Evolutionary conservation across 2,329 filamentous ascomycete genomes (phyloP).

Genomic region (Venturia nashicola): DNA sequence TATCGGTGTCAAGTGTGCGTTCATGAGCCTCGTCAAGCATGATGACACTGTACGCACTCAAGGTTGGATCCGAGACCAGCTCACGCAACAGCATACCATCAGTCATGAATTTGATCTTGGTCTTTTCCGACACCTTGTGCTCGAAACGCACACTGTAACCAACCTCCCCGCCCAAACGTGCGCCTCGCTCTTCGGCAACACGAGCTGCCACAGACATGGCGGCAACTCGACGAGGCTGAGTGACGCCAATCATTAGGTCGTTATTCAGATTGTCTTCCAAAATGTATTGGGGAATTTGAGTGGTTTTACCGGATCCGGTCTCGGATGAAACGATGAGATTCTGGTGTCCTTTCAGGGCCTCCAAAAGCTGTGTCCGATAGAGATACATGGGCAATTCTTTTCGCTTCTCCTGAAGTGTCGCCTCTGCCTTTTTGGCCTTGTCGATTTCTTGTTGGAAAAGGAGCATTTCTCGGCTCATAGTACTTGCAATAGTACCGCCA

Average conservation of each 20-base stretch:
- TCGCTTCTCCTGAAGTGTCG: conserved; percentile 80
- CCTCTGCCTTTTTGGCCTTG: conserved; percentile 75
- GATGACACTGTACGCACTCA: conserved; percentile 70
- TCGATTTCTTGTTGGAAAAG: conserved; percentile 71
- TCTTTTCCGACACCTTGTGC: conserved; percentile 82
- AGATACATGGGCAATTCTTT: conserved; percentile 84
- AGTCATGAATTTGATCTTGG: conserved; percentile 89
- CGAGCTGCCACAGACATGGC: conserved; percentile 96
- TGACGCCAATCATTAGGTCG: conserved; percentile 80
- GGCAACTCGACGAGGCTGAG: conserved; percentile 86
- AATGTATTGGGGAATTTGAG: conserved; percentile 86
- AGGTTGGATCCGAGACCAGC: conserved; percentile 76
- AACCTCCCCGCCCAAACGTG: conserved; percentile 81
- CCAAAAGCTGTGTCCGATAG: conserved; percentile 73
- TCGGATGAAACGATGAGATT: conserved; percentile 88
- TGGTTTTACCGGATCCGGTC: conserved; percentile 92
- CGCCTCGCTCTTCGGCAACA: conserved; percentile 87
- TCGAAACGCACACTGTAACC: conserved; percentile 95
- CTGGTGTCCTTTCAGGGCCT: conserved; percentile 77
- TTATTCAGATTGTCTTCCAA: conserved; percentile 86
- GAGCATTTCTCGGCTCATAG: conserved; percentile 63
- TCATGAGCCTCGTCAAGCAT: conserved; percentile 99
- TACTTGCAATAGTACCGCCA: conserved; percentile 67
- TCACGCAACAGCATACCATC: conserved; percentile 90
- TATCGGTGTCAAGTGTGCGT: conserved; percentile 80